Conservation (phyloP, 208 protist species). For the Leishmania arabica region DNA sequence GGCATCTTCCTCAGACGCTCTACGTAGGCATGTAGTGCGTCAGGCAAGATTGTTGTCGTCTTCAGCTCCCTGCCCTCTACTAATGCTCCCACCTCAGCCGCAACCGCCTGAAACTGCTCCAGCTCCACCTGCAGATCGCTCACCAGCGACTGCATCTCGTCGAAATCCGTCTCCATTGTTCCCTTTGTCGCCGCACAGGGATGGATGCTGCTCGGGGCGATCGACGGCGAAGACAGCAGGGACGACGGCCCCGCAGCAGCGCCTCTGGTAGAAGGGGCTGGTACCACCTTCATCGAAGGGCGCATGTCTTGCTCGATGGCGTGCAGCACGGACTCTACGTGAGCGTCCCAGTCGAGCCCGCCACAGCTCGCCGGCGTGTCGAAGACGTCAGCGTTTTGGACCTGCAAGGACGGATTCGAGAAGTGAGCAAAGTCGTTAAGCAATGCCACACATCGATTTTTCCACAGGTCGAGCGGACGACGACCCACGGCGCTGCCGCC, state of each 20-base stretch:
- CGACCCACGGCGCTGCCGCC: background rate
- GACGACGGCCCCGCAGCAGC: background rate
- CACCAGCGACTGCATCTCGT: slow-evolving; percentile 18
- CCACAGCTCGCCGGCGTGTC: slow-evolving; percentile 9
- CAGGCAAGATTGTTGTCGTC: slow-evolving; percentile 16
- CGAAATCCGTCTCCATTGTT: background rate
- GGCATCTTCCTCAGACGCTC: slow-evolving; percentile 8
- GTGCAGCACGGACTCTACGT: slow-evolving; percentile 35
- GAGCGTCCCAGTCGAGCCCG: slow-evolving; percentile 35
- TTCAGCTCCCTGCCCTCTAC: slow-evolving; percentile 24
- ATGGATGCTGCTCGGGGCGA: background rate
- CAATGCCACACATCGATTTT: slow-evolving; percentile 49
- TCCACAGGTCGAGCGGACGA: slow-evolving; percentile 47
- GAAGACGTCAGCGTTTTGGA: slow-evolving; percentile 23
- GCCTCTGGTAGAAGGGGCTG: background rate
- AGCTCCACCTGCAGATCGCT: slow-evolving; percentile 35
- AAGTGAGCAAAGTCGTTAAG: slow-evolving; percentile 56
- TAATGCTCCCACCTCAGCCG: slow-evolving; percentile 18
- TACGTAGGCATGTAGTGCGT: slow-evolving; percentile 20
- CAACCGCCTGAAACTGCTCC: slow-evolving; percentile 32
- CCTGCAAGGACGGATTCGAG: slow-evolving; percentile 40
- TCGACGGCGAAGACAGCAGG: background rate
- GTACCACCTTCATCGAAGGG: slow-evolving; percentile 28
- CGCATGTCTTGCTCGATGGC: slow-evolving; percentile 32
- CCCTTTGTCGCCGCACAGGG: background rate